phyloP scores from a whole-genome alignment of 2,329 filamentous ascomycete species.

The Geosmithia morbida region DNA sequence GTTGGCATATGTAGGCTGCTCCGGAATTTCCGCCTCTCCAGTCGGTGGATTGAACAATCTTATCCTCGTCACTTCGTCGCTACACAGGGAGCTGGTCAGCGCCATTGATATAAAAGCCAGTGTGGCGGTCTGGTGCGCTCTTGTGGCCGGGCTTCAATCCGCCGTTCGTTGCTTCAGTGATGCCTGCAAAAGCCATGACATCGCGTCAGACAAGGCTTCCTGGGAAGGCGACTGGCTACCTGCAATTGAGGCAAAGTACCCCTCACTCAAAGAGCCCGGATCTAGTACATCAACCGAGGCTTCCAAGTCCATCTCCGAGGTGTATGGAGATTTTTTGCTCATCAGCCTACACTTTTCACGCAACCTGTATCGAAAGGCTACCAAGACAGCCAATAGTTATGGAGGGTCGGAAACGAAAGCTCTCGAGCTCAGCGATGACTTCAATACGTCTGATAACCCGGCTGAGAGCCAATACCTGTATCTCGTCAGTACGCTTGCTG shows the following conservation, averaged over 20 bases:
- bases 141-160: slow-evolving; percentile 21
- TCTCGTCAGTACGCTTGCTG: slow-evolving; percentile 18
- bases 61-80: slow-evolving; percentile 18
- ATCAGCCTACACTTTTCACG: slow-evolving; percentile 21
- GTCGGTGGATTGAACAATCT: slow-evolving; percentile 22
- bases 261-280: slow-evolving; percentile 7
- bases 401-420: slow-evolving; percentile 2
- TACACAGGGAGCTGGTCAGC: slow-evolving; percentile 19
- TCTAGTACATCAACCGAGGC: not conserved
- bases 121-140: slow-evolving; percentile 19
- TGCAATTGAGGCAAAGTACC: slow-evolving; percentile 12
- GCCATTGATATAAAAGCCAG: slow-evolving; percentile 17
- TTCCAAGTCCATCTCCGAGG: slow-evolving; percentile 9
- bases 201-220: slow-evolving; percentile 7
- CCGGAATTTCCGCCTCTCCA: slow-evolving; percentile 15
- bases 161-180: slow-evolving; percentile 22
- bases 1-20: slow-evolving; percentile 35
- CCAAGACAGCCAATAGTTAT: slow-evolving; percentile 10
- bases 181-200: slow-evolving; percentile 17
- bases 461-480: slow-evolving; percentile 20
- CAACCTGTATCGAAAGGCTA: slow-evolving; percentile 25
- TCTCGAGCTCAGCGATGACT: slow-evolving; percentile 17
- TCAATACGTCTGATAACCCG: slow-evolving; percentile 10
- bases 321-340: slow-evolving; percentile 22
- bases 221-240: slow-evolving; percentile 11